phyloP scores from a whole-genome alignment of 768 basidiomycete species.

The Crucibulum laeve region DNA sequence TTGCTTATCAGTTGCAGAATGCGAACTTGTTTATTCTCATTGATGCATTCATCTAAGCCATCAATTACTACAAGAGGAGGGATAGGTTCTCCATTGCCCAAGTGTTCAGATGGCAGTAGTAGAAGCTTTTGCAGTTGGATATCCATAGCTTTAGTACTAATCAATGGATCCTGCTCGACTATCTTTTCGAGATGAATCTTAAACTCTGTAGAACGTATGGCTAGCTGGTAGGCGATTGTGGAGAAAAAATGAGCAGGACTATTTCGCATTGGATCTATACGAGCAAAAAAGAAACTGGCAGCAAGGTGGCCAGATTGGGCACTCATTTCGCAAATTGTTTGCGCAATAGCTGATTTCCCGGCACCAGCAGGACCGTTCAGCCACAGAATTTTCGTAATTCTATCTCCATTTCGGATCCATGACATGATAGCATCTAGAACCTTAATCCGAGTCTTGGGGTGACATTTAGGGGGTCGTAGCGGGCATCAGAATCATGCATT shows the following conservation, averaged over 20 bases:
- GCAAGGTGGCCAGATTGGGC: slow-evolving; percentile 14
- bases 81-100: not conserved
- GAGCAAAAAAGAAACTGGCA: slow-evolving; percentile 31
- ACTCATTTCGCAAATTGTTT: slow-evolving; percentile 16
- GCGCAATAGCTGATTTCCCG: slow-evolving; percentile 23
- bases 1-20: slow-evolving; percentile 9
- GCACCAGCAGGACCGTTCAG: slow-evolving; percentile 19
- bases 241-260: slow-evolving; percentile 19
- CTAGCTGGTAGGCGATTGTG: slow-evolving; percentile 26
- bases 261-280: slow-evolving; percentile 17
- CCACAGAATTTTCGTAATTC: slow-evolving; percentile 9
- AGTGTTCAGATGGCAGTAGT: slow-evolving; percentile 8
- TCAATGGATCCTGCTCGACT: slow-evolving; percentile 10
- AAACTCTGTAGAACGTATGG: slow-evolving; percentile 2
- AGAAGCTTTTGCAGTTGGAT: slow-evolving; percentile 14
- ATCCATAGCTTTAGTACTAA: slow-evolving; percentile 10
- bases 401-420: slow-evolving; percentile 2
- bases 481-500: slow-evolving; percentile 10
- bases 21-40: slow-evolving; percentile 5
- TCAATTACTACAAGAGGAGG: slow-evolving; percentile 13
- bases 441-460: slow-evolving; percentile 10
- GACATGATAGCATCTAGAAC: slow-evolving; percentile 6
- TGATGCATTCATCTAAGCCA: slow-evolving; percentile 22
- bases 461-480: slow-evolving; percentile 16
- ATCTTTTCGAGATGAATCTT: slow-evolving; percentile 3